Base-by-base conservation (phyloP, 805 yeast species). In the Saturnispora hagleri region DNA sequence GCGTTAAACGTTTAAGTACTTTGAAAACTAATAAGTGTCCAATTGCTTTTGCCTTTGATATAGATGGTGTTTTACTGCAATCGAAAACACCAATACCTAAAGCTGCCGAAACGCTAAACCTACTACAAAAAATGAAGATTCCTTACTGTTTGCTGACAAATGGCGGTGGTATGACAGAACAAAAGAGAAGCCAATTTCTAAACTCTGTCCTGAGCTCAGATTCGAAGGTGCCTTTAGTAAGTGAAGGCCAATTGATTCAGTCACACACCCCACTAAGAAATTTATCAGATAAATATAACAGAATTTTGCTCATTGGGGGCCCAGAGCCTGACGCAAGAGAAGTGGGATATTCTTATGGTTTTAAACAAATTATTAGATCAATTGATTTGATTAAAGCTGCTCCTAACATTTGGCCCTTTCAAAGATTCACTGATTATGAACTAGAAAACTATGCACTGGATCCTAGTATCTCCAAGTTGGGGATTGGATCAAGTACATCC, bases 131-230 rank as follows among this genome's bases (percentile, higher is more conserved):
- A 4, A 62, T 74, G 26, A 72, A 74, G 15, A 71, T 89, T 5
- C 96, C 97, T 1, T 90, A 80, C 69, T 79, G 89, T n/a, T 63
- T 90, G 42, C 72, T 90, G 63, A 89, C 97, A 7, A 89, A 90
- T 64, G 97, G 97, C 18, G 97, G 97, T 6, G 97, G 97, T 34
- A 50, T 49, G 52, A 53, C 56, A 4, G 58, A 55, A 45, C 28
- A 28, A n/a, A 74, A 72, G n/a, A 71, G 96, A 43, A 80, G 81
- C 2, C 69, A 71, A 2, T 75, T 73, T 34, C 64, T 87, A 3
- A 73, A 80, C 2, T 60, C 69, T 8, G 50, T 54, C 12, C 52
- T 64, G n/a, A 66, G 67, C 35, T 65, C 85, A 12, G 46, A 28
- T 12, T 17, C 42, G 5, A 73, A 69, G 7, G 62, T 67, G 1